Base-by-base conservation (phyloP, 352 stramenopile species). In the Thalassiosira gravida region DNA sequence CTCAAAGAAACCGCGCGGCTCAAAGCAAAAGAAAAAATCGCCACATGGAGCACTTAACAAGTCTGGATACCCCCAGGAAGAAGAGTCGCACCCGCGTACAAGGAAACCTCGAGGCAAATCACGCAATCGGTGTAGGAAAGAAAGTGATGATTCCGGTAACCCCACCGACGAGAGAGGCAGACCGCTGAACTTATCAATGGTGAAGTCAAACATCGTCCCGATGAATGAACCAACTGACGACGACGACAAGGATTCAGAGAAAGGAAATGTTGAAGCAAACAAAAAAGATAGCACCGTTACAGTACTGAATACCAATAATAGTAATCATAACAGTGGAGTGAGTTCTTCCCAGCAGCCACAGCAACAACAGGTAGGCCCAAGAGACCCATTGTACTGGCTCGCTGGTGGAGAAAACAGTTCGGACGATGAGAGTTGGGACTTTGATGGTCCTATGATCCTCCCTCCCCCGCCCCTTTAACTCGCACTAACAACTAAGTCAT, bases 401-500 rank as follows among this genome's bases (percentile, higher is more conserved):
- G 76, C 64, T 37, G 44, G 52, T 24, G 69, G 49, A 42, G 76
- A 84, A 61, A 56, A 67, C 67, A 61, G 53, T 25, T 84, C 76
- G 39, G 76, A 84, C 55, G 71, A 77, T 35, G 76, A 84, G 18
- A 80, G 72, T 50, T 79, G 69, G 68, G 76, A 83, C 37, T 83
- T 83, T 69, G 75, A 84, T 55, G 76, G 76, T 39, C 69, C 69
- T 35, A 80, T 84, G 76, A 84, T 84, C 22, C 67, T 80, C 22
- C 76, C 76, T 16, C 76, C 76, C 67, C 56, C 67, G 14, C 75
- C 75, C 37, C 2, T 77, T 25, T 83, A 78, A 29, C n/a, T n/a
- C n/a, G 47, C 22, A 32, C 18, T 25, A 22, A 25, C 29, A 30
- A 20, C 18, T 8, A 55, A 22, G 14, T 5, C 46, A 55, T 27